A percentile compares a stretch with the other conserved stretches of the same genome.
phyloP scores from a whole-genome alignment of 1,284 basidiomycete species.

The Cystobasidiaceae sp. region DNA sequence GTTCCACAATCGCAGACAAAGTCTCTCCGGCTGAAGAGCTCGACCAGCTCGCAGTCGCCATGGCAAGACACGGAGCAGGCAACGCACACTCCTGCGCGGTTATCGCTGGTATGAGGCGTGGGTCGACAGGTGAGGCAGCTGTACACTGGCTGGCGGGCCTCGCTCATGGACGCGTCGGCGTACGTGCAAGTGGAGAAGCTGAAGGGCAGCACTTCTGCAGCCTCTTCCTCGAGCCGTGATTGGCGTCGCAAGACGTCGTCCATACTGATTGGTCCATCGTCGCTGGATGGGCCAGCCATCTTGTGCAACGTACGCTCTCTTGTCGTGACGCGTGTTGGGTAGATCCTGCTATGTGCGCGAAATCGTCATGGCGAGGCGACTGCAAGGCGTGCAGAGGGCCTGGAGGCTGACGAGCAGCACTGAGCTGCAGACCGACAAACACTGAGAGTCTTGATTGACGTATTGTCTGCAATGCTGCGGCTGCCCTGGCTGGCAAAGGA shows the following conservation, averaged over 20 bases:
- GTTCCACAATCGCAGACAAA: constrained; percentile 43
- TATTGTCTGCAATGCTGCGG: too few relatives aligned
- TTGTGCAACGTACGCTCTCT: not conserved
- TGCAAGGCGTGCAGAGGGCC: too few relatives aligned
- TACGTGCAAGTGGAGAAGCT: constrained; percentile 45
- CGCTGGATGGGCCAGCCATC: too few relatives aligned
- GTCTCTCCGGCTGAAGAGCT: constrained; percentile 39
- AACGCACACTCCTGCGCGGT: constrained; percentile 47
- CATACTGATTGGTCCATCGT: constrained; percentile 39
- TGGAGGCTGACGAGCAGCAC: too few relatives aligned
- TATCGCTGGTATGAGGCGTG: constrained; percentile 32
- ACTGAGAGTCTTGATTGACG: too few relatives aligned
- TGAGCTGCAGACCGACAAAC: too few relatives aligned
- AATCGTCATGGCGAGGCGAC: too few relatives aligned
- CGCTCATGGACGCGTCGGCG: constrained; percentile 42
- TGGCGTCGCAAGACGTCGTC: constrained; percentile 46
- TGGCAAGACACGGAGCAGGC: constrained; percentile 49
- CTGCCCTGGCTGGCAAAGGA: too few relatives aligned
- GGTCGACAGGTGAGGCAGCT: constrained; percentile 37
- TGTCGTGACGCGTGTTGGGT: not conserved
- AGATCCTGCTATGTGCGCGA: not conserved
- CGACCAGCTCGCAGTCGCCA: constrained; percentile 41
- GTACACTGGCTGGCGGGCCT: constrained; percentile 45
- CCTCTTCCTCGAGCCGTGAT: constrained; percentile 46
- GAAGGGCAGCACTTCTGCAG: constrained; percentile 47